phyloP scores from a whole-genome alignment of 352 stramenopile genomes.

The Phytophthora palmivora region DNA sequence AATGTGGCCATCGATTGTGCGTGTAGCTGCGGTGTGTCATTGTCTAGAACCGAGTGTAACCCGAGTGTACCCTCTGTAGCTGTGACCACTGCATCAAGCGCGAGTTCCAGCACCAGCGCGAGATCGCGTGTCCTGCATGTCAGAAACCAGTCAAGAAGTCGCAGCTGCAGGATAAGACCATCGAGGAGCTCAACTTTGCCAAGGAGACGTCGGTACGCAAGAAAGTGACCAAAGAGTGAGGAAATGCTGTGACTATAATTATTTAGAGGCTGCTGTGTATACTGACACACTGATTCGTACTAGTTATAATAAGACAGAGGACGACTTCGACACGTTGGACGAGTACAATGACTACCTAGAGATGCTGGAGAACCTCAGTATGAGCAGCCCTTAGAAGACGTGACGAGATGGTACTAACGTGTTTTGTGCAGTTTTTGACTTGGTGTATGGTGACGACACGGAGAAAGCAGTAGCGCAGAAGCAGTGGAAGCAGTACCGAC shows the following conservation, averaged over 20 bases:
- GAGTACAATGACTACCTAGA: constrained; percentile 91
- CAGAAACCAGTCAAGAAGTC: constrained; percentile 90
- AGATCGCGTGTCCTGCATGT: constrained; percentile 84
- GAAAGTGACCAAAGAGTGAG: constrained; percentile 87
- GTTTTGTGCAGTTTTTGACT: constrained; percentile 75
- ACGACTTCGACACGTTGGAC: constrained; percentile 88
- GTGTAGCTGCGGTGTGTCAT: constrained; percentile 25
- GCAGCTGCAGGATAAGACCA: constrained; percentile 89
- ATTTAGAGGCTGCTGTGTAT: constrained; percentile 12
- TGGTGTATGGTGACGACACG: constrained; percentile 80
- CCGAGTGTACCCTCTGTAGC: constrained; percentile 38
- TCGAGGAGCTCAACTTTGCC: constrained; percentile 88
- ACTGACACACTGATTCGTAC: background rate
- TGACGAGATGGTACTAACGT: constrained; percentile 4
- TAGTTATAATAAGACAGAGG: constrained; percentile 90
- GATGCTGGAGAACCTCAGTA: constrained; percentile 87
- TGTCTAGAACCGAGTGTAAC: constrained; percentile 1
- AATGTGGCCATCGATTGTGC: constrained; percentile 90
- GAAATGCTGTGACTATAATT: constrained; percentile 7
- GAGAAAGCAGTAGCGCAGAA: constrained; percentile 77
- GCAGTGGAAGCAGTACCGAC: constrained; percentile 88
- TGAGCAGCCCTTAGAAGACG: constrained; percentile 3
- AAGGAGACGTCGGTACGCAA: constrained; percentile 89
- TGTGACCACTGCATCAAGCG: constrained; percentile 89
- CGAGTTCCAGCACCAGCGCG: constrained; percentile 88